A percentile compares a stretch with the other conserved stretches of the same genome.
Evolutionary conservation across 768 basidiomycete genomes (phyloP).

Genomic region (Chalciporus sphaerocephalus): DNA sequence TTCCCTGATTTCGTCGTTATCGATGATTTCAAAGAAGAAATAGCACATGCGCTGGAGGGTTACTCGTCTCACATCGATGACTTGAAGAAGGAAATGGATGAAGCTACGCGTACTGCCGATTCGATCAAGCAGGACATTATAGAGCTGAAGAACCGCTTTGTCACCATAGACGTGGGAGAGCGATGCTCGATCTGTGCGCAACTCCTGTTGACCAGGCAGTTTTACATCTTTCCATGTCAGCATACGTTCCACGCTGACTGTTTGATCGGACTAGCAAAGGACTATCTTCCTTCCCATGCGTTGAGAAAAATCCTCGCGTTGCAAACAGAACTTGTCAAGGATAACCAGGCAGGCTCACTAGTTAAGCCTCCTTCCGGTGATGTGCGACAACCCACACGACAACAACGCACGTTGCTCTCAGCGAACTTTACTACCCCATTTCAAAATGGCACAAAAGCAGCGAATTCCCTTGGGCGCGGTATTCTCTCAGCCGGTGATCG

Average conservation of each 20-base stretch:
- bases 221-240: constrained; percentile 98
- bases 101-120: constrained; percentile 87
- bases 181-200: constrained; percentile 78
- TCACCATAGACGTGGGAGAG: constrained; percentile 86
- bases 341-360: constrained; percentile 35
- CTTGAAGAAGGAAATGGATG: constrained; percentile 93
- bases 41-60: constrained; percentile 90
- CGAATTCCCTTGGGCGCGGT: constrained; percentile 69
- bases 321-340: constrained; percentile 78
- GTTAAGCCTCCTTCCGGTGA: constrained; percentile 33
- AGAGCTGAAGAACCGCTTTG: constrained; percentile 80
- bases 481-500: constrained; percentile 86
- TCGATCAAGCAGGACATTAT: constrained; percentile 90
- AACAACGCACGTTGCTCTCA: constrained; percentile 72
- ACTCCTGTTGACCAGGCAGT: constrained; percentile 80
- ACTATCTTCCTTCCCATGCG: constrained; percentile 76
- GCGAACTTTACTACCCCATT: constrained; percentile 62
- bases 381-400: constrained; percentile 43
- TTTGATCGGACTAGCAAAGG: constrained; percentile 88
- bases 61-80: constrained; percentile 89
- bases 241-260: constrained; percentile 98
- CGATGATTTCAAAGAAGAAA: constrained; percentile 99
- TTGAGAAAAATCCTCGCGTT: constrained; percentile 82
- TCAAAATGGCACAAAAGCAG: constrained; percentile 61
- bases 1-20: constrained; percentile 99